Conservation (phyloP, 2,329 filamentous ascomycete genomes). For the Venturiaceae sp. region DNA sequence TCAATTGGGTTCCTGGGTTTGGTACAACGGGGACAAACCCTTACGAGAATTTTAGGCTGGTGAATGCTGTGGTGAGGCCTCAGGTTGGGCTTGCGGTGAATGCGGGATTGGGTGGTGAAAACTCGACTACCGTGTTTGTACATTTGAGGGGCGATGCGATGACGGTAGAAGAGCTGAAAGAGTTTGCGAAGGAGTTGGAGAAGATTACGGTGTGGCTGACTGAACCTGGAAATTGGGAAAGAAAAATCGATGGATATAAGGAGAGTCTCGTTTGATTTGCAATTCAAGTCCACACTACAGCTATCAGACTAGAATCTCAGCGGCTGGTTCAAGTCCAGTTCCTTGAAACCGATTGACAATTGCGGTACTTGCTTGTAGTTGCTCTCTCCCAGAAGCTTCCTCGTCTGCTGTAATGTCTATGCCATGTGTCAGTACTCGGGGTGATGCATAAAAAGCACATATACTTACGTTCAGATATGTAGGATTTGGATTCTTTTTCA, state of each 20-base stretch:
- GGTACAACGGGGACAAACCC: background rate
- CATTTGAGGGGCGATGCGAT: constrained; percentile 1
- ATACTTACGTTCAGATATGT: background rate
- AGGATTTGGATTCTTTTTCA: constrained; percentile 18
- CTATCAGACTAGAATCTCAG: background rate
- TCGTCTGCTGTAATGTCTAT: constrained; percentile 28
- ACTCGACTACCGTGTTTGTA: background rate
- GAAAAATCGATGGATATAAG: background rate
- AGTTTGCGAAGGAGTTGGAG: background rate
- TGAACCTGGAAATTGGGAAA: background rate
- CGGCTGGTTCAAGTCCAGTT: constrained; percentile 29
- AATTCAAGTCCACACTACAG: no score
- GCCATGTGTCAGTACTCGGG: background rate
- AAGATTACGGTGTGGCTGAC: background rate
- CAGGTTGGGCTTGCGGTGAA: background rate
- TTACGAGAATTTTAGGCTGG: background rate
- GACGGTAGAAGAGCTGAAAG: background rate
- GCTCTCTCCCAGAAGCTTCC: constrained; percentile 25
- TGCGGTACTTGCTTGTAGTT: constrained; percentile 36
- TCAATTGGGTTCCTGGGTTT: background rate
- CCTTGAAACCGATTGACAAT: constrained; percentile 26
- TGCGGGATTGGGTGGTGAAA: background rate
- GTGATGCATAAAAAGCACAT: background rate
- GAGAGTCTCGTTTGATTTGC: background rate
- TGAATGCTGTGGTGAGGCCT: background rate